These are phyloP conservation scores for Epichloe hybrida DNA, from an alignment of 2,329 filamentous ascomycete species.

Conservation along the genomic window DNA sequence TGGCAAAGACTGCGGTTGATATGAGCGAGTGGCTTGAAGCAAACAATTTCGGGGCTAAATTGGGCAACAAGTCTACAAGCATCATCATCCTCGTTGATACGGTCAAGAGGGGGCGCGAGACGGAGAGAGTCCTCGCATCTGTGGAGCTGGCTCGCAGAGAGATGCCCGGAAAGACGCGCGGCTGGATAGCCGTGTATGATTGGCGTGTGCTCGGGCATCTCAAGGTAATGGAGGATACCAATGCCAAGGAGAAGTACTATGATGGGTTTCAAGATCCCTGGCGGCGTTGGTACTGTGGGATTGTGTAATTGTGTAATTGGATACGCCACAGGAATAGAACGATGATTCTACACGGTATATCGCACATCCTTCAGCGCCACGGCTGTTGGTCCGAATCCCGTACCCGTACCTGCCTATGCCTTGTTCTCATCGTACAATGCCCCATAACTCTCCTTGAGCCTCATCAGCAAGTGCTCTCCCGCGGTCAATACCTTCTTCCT, in stretches of 20 bases:
- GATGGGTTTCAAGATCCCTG: conserved; percentile 26
- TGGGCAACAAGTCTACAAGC: neutral
- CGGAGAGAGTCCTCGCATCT: conserved; percentile 18
- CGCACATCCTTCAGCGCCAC: neutral
- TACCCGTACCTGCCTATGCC: neutral
- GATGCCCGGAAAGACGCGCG: conserved; percentile 15
- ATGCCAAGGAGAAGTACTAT: conserved; percentile 18
- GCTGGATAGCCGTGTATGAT: conserved; percentile 31
- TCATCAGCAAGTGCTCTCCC: conserved; percentile 48
- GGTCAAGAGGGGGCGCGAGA: conserved; percentile 16
- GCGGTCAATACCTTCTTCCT: conserved; percentile 47
- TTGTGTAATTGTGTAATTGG: conserved; percentile 17
- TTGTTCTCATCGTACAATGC: conserved; percentile 35
- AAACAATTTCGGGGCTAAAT: conserved; percentile 1
- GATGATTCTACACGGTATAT: too few relatives aligned
- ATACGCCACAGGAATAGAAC: too few relatives aligned
- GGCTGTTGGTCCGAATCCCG: neutral
- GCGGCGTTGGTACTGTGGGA: conserved; percentile 30
- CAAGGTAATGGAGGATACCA: conserved; percentile 23
- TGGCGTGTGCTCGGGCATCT: conserved; percentile 32
- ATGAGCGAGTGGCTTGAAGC: conserved; percentile 20
- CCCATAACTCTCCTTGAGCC: conserved; percentile 45
- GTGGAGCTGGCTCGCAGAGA: conserved; percentile 19
- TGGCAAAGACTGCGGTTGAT: conserved; percentile 20
- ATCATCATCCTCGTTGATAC: conserved; percentile 28